Conservation (phyloP, 306 rosid species). For the Malus sieversii region DNA sequence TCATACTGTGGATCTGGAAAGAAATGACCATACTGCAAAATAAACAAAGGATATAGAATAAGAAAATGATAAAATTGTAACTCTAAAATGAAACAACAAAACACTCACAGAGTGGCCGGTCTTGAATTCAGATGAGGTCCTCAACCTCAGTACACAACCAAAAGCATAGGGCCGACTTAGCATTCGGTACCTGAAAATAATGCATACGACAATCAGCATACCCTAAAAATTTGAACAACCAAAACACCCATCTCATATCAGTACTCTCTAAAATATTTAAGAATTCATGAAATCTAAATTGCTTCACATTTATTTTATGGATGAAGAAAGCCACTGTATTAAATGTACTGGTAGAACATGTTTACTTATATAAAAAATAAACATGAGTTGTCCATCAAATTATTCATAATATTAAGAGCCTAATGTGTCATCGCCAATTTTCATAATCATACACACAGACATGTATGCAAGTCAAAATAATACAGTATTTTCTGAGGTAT, state of each 20-base stretch:
- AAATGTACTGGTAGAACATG: background rate
- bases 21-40: conserved; percentile 95
- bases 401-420: background rate
- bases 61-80: conserved; percentile 12
- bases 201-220: conserved; percentile 12
- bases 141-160: conserved; percentile 75
- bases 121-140: conserved; percentile 88
- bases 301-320: background rate
- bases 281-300: background rate
- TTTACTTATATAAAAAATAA: background rate
- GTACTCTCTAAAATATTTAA: background rate
- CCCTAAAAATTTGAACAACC: background rate
- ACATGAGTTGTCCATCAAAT: background rate
- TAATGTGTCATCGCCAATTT: background rate
- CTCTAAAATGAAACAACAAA: conserved; percentile 15
- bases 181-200: conserved; percentile 76
- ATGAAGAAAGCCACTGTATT: background rate
- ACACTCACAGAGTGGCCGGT: conserved; percentile 80
- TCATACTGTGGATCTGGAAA: conserved; percentile 98
- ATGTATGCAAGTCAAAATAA: background rate
- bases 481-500: background rate
- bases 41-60: conserved; percentile 15
- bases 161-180: conserved; percentile 93
- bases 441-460: background rate
- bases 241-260: background rate